phyloP scores from a whole-genome alignment of 805 yeast species.

The Yarrowia sp. region DNA sequence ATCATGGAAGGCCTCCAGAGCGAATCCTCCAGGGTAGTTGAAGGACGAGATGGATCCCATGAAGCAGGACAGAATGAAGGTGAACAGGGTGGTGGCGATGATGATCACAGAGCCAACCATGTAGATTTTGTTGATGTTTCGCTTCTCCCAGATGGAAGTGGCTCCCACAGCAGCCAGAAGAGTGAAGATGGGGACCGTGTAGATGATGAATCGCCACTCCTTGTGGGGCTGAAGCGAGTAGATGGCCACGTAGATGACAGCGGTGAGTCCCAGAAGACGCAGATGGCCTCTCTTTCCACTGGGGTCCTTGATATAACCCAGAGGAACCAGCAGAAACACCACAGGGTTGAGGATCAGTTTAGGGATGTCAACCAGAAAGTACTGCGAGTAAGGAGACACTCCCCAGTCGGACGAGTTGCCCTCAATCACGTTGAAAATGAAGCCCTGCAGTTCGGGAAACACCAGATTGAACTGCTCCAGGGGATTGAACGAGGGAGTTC shows the following conservation, averaged over 20 bases:
- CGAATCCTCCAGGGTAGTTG: slow-evolving; percentile 92
- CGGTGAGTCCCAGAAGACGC: slow-evolving; percentile 58
- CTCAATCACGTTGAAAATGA: slow-evolving; percentile 74
- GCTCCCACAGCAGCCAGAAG: slow-evolving; percentile 70
- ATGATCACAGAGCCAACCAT: slow-evolving; percentile 49
- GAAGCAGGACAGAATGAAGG: slow-evolving; percentile 55
- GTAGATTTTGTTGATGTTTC: slow-evolving; percentile 42
- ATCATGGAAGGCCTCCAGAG: slow-evolving; percentile 62
- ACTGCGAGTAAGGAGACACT: slow-evolving; percentile 72
- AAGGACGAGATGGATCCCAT: slow-evolving; percentile 69
- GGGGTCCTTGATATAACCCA: slow-evolving; percentile 54
- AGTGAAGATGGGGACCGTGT: slow-evolving; percentile 72
- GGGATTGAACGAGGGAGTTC: slow-evolving; percentile 40
- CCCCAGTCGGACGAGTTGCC: slow-evolving; percentile 88
- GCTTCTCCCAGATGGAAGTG: slow-evolving; percentile 51
- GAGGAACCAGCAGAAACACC: slow-evolving; percentile 53
- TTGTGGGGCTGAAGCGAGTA: slow-evolving; percentile 89
- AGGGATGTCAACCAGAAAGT: slow-evolving; percentile 65
- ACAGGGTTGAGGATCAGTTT: slow-evolving; percentile 50
- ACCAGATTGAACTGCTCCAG: slow-evolving; percentile 44
- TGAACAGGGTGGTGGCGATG: slow-evolving; percentile 49
- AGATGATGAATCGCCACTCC: slow-evolving; percentile 90
- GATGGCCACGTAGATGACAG: slow-evolving; percentile 61
- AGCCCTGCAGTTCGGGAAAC: slow-evolving; percentile 79
- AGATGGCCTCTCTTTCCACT: slow-evolving; percentile 45